phyloP scores from a whole-genome alignment of 768 basidiomycete genomes.

The Phanerodontia chrysosporium region DNA sequence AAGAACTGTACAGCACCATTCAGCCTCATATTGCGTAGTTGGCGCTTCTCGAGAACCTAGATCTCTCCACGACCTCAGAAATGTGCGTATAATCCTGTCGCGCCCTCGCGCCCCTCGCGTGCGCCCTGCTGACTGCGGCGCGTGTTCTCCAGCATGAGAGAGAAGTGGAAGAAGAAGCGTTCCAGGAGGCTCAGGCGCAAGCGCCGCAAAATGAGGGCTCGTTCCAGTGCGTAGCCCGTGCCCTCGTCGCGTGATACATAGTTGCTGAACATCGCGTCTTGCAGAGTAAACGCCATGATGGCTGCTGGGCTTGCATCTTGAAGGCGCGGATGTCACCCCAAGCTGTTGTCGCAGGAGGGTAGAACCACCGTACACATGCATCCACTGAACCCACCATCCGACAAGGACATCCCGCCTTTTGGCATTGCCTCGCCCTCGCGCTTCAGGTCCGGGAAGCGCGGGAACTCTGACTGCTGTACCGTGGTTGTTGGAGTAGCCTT shows the following conservation, averaged over 20 bases:
- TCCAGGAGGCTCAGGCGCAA: constrained; percentile 90
- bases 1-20: constrained; percentile 26
- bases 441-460: constrained; percentile 17
- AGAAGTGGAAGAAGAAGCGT: constrained; percentile 97
- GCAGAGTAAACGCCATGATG: constrained; percentile 25
- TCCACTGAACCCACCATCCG: constrained; percentile 6
- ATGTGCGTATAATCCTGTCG: constrained; percentile 19
- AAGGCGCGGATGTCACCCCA: constrained; percentile 17
- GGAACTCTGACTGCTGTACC: constrained; percentile 16
- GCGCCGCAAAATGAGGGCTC: constrained; percentile 94
- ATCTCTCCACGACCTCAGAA: constrained; percentile 27
- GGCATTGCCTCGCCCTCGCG: constrained; percentile 21
- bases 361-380: constrained; percentile 9
- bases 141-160: constrained; percentile 67
- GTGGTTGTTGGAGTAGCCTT: constrained; percentile 15
- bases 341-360: constrained; percentile 8
- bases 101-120: background rate
- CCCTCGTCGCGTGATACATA: background rate
- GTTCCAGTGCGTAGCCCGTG: constrained; percentile 67
- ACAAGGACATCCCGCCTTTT: constrained; percentile 16
- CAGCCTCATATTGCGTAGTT: constrained; percentile 14
- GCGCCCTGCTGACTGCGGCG: constrained; percentile 4
- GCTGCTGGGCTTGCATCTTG: constrained; percentile 24
- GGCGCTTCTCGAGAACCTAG: constrained; percentile 19
- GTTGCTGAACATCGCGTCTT: background rate